Percentiles rank a stretch among this genome's conserved stretches.
Conservation (phyloP, 2,329 filamentous ascomycete species). For the Stemphylium beticola region DNA sequence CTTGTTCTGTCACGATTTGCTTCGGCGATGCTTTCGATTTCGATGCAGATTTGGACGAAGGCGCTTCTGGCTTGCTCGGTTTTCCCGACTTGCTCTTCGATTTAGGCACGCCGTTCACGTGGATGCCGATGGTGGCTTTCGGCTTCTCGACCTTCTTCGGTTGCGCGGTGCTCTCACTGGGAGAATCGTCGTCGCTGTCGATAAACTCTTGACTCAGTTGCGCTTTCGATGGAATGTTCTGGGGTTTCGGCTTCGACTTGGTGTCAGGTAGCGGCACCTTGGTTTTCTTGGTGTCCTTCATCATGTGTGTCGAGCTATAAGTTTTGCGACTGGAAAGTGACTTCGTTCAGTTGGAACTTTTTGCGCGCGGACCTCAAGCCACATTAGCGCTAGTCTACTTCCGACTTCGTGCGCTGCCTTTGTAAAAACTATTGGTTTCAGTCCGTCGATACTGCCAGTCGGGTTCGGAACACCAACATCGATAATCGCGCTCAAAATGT, state of each 20-base stretch:
- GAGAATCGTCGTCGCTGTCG: slow-evolving; percentile 42
- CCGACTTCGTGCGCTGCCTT: not conserved
- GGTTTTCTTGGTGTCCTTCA: slow-evolving; percentile 46
- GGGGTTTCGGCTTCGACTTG: slow-evolving; percentile 34
- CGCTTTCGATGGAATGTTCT: slow-evolving; percentile 26
- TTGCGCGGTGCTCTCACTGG: slow-evolving; percentile 25
- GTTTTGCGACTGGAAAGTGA: slow-evolving; percentile 18
- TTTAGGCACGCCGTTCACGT: slow-evolving; percentile 36
- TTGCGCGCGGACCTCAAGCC: slow-evolving; percentile 25
- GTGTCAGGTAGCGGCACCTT: slow-evolving; percentile 42
- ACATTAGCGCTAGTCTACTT: slow-evolving; percentile 8
- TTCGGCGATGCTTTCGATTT: slow-evolving; percentile 24
- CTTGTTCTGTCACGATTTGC: slow-evolving; percentile 26
- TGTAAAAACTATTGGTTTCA: slow-evolving; percentile 17
- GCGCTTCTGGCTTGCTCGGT: slow-evolving; percentile 12
- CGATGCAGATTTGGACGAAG: slow-evolving; percentile 16
- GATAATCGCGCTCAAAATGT: slow-evolving; percentile 27
- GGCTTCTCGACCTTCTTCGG: slow-evolving; percentile 27
- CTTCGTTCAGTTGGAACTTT: slow-evolving; percentile 35
- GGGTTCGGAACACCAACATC: slow-evolving; percentile 5
- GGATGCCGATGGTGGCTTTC: slow-evolving; percentile 39
- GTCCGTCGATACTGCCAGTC: not conserved
- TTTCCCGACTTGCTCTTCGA: slow-evolving; percentile 23
- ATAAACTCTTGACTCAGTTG: slow-evolving; percentile 47
- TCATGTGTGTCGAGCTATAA: slow-evolving; percentile 25